Base-by-base conservation (phyloP, 148 eudicot species). In the Polygonum aviculare region DNA sequence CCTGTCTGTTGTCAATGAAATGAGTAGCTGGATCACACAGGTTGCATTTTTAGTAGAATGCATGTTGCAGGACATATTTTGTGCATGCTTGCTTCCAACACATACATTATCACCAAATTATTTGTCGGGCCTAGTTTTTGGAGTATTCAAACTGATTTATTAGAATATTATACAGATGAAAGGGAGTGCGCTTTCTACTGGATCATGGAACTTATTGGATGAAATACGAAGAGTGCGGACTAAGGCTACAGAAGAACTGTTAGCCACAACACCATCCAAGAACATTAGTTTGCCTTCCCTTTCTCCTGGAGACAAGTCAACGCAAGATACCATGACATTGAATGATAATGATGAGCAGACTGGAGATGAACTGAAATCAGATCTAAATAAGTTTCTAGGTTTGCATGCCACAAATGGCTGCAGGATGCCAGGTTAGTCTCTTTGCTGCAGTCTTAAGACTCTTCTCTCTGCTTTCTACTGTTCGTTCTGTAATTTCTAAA, bases 181-280 rank as follows among this genome's bases (percentile, higher is more conserved):
- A 80, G 76, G 82, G 79, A 84, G 80, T 74, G 78, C 87, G 73
- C 83, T 82, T 82, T 76, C 90, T 69, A 80, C 90, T 82, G 96
- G 96, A 59, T 83, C 96, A 49, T 92, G 96, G 96, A 92, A 88
- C 80, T 83, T 94, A 45, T 81, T 89, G 78, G 97, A 92, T 44
- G 98, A 94, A 84, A 79, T 94, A 78, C 91, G 92, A 69, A 89
- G 86, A 82, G 93, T 92, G 75, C 98, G 93, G 41, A 77, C 97
- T 11, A 92, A 87, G 79, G 97, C 96, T 60, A 84, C 96, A 21
- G 97, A 94, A 81, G 92, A 94, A 48, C 78, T 90, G 83, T 79
- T 92, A 74, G 78, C 85, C 55, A 52, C 80, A 33, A 79, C 80
- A 75, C 81, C 87, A 49, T 80, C 80, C 69, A 78, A 82, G 50